Evolutionary conservation across 2,329 filamentous ascomycete genomes (phyloP).

Genomic region (Teratosphaeriaceae sp.): DNA sequence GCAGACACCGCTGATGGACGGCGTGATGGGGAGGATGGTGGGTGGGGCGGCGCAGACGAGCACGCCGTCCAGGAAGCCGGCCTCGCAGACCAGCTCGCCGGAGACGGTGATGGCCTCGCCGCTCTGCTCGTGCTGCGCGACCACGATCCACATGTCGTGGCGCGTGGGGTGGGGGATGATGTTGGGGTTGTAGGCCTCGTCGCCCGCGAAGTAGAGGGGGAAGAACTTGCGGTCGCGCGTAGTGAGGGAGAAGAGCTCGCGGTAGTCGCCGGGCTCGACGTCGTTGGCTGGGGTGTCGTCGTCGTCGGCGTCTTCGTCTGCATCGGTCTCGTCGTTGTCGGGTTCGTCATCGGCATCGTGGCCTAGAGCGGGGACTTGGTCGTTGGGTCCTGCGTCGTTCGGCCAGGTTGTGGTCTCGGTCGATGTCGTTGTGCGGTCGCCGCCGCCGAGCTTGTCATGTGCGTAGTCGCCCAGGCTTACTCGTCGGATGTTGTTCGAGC

Average conservation of each 20-base stretch:
- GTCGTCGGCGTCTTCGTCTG: background rate
- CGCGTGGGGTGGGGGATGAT: slow-evolving; percentile 50
- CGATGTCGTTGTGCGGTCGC: too few relatives aligned
- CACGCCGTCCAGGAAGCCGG: slow-evolving; percentile 37
- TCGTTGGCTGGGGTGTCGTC: background rate
- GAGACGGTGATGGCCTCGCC: slow-evolving; percentile 20
- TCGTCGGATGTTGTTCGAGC: too few relatives aligned
- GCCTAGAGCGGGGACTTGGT: too few relatives aligned
- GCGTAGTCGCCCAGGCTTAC: too few relatives aligned
- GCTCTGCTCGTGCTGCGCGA: slow-evolving; percentile 27
- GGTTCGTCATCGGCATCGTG: too few relatives aligned
- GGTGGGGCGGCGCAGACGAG: slow-evolving; percentile 41
- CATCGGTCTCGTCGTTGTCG: too few relatives aligned
- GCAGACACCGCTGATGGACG: slow-evolving; percentile 42
- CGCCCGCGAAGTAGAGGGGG: slow-evolving; percentile 40
- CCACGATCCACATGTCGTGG: slow-evolving; percentile 45
- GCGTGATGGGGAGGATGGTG: slow-evolving; percentile 39
- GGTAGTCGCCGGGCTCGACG: background rate
- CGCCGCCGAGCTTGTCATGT: too few relatives aligned
- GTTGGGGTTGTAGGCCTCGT: slow-evolving; percentile 47
- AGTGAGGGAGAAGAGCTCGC: slow-evolving; percentile 42
- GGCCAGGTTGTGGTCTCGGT: too few relatives aligned
- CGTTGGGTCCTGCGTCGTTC: too few relatives aligned
- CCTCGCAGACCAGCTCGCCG: slow-evolving; percentile 43
- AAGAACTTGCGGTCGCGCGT: slow-evolving; percentile 45